Conservation (phyloP, 192 early-diverging fungal species). For the Coemansia sp. region DNA sequence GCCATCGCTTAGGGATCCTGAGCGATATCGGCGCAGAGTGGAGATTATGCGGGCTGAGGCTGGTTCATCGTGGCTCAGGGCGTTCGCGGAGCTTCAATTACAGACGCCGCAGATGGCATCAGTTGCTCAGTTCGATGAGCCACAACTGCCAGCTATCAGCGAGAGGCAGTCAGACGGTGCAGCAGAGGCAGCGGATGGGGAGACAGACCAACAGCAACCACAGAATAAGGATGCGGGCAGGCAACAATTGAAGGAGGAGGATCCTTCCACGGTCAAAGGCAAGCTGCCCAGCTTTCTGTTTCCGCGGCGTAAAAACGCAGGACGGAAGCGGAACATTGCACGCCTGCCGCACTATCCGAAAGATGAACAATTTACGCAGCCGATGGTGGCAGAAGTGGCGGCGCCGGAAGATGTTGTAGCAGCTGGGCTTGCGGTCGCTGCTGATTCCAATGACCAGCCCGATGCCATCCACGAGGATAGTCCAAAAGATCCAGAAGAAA, state of each 20-base stretch:
- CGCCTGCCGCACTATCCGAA: conserved; percentile 37
- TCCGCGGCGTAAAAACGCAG: conserved; percentile 27
- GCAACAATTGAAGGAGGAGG: background rate
- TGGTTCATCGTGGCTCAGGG: conserved; percentile 49
- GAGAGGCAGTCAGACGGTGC: background rate
- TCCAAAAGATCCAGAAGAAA: background rate
- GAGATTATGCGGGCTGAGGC: conserved; percentile 56
- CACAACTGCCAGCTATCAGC: conserved; percentile 3
- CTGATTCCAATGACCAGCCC: background rate
- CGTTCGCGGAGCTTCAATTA: conserved; percentile 50
- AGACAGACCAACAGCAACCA: background rate
- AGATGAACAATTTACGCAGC: background rate
- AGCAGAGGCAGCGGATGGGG: background rate
- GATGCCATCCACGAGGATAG: background rate
- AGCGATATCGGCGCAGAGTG: conserved; percentile 46
- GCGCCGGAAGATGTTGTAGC: background rate
- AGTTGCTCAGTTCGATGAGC: conserved; percentile 16
- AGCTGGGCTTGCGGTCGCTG: conserved; percentile 6
- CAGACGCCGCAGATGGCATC: conserved; percentile 21
- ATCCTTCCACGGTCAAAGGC: conserved; percentile 7
- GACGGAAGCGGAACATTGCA: conserved; percentile 22
- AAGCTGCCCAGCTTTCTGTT: conserved; percentile 48
- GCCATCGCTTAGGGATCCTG: conserved; percentile 32
- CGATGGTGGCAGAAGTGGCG: background rate
- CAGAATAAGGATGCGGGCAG: background rate